phyloP scores from a whole-genome alignment of 2,329 filamentous ascomycete genomes.

The Verticillium alfalfae region DNA sequence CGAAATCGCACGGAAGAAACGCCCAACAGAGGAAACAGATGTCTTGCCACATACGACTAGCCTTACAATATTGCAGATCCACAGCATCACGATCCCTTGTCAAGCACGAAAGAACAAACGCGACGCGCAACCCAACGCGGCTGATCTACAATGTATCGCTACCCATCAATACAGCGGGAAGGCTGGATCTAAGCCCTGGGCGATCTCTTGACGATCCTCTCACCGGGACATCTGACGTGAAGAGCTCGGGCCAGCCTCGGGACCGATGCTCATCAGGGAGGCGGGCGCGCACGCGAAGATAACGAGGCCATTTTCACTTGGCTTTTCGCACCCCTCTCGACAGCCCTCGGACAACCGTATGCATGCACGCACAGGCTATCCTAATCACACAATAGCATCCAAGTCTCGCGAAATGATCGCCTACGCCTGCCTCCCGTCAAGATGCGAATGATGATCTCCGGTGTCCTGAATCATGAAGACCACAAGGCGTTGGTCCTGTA shows the following conservation, averaged over 20 bases:
- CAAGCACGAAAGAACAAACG: neutral
- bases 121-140: neutral
- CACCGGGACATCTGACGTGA: neutral
- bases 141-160: neutral
- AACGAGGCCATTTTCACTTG: neutral
- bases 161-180: neutral
- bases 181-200: neutral
- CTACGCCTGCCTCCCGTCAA: neutral
- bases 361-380: neutral
- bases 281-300: neutral
- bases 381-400: neutral
- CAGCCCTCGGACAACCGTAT: neutral
- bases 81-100: neutral
- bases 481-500: neutral
- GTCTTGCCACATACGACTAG: neutral
- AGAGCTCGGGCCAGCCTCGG: neutral
- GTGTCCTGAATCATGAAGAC: neutral
- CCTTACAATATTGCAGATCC: too few species aligned
- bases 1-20: too few species aligned
- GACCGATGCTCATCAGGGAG: neutral
- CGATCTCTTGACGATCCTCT: neutral
- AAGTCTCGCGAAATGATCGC: neutral
- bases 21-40: too few species aligned
- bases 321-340: neutral
- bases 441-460: neutral